These are phyloP conservation scores for Sporodiniella umbellata DNA, from an alignment of 371 early-diverging fungal species.

Conservation along the genomic window DNA sequence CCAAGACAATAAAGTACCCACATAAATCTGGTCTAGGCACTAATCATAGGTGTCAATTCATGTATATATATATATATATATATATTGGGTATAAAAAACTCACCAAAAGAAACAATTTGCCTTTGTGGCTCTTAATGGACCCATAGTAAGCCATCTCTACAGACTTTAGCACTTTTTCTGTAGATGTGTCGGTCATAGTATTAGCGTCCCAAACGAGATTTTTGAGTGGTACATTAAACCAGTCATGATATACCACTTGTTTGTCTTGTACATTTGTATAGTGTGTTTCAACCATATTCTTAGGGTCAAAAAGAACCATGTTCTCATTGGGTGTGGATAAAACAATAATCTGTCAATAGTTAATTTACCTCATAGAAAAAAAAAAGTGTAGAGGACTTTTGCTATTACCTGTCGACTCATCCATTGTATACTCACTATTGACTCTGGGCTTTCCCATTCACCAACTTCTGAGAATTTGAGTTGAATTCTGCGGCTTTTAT, in stretches of 20 bases:
- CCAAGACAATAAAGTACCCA: constrained; percentile 75
- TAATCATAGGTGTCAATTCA: constrained; percentile 5
- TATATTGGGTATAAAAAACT: background rate
- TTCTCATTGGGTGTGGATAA: constrained; percentile 66
- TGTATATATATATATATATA: background rate
- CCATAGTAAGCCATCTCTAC: constrained; percentile 73
- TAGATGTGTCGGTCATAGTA: constrained; percentile 1
- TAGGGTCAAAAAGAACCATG: constrained; percentile 68
- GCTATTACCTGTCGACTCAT: constrained; percentile 62
- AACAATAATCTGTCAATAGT: constrained; percentile 68
- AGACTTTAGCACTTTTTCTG: constrained; percentile 19
- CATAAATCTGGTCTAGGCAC: constrained; percentile 63
- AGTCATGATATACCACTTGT: constrained; percentile 66
- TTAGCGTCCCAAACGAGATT: constrained; percentile 21
- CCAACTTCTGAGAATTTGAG: constrained; percentile 58
- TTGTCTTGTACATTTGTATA: constrained; percentile 51
- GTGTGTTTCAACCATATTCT: constrained; percentile 61
- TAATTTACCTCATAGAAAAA: too few species aligned
- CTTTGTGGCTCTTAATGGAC: constrained; percentile 67
- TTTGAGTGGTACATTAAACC: constrained; percentile 47
- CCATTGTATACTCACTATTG: constrained; percentile 78
- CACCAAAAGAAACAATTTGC: constrained; percentile 66
- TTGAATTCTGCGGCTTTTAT: constrained; percentile 11
- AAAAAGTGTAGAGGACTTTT: background rate
- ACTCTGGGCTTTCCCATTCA: constrained; percentile 58